Evolutionary conservation across 371 early-diverging fungal genomes (phyloP), one percentile per base, ranked within the genome.

Genomic region (Rhizomucor miehei): DNA sequence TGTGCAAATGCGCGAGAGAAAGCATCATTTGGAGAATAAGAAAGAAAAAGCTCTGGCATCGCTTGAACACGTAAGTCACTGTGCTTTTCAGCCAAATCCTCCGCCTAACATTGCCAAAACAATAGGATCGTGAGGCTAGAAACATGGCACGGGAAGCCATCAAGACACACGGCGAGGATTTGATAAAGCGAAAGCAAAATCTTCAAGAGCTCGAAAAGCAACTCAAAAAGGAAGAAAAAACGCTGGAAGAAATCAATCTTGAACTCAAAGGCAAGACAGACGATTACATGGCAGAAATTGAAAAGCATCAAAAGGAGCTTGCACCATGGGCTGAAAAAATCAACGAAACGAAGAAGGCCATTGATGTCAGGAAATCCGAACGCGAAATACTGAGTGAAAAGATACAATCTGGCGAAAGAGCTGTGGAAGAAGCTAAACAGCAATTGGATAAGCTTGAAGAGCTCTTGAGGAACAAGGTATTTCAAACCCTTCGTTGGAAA

Each of bases 191-290:
- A 6, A 69, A 75, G 36, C 46, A 50, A 35, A 89, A 94, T 44
- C 35, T 87, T 0, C 81, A 73, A 1, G 71, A 77, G 10, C 72
- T 94, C 14, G 87, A 86, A 53, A 75, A 75, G 19, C 77, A 80
- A 8, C 60, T 93, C 20, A 79, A 63, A 11, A 60, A 19, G 2
- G 92, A 93, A 52, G 90, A 91, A 43, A 67, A 69, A 5, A 81
- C 75, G 51, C 67, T 97, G 34, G 92, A 92, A 24, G 76, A 76
- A 20, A 93, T 97, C 50, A 80, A 84, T 44, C 81, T 82, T 44
- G 81, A 88, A 40, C 69, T 97, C 43, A 87, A 89, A 62, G 94
- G 88, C 23, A 92, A 92, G 63, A 93, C 94, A 0, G 89, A 89
- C 21, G 75, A 63, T 10, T 87, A 82, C 63, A 66, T 86, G 21